These are phyloP conservation scores for Ehretia macrophylla DNA, from an alignment of 257 asterid genomes.

Conservation along the genomic window DNA sequence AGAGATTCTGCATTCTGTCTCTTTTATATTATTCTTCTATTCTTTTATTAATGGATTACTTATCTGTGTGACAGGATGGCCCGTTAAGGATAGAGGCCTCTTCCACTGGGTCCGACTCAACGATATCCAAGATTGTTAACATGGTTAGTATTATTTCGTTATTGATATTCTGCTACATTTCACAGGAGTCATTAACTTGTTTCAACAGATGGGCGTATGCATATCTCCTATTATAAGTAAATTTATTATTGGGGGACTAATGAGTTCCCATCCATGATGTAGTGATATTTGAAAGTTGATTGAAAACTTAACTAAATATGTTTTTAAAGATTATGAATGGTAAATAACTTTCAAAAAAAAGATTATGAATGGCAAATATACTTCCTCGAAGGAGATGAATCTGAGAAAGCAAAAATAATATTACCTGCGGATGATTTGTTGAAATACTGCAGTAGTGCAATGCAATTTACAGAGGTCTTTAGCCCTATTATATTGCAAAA, in stretches of 20 bases:
- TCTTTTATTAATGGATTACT: constrained; percentile 21
- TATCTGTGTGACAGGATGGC: constrained; percentile 67
- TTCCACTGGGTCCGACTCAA: constrained; percentile 91
- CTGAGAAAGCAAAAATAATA: too few relatives aligned
- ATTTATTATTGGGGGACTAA: background rate
- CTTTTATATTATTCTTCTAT: constrained; percentile 5
- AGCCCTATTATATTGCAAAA: too few relatives aligned
- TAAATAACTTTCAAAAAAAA: too few relatives aligned
- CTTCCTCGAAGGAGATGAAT: too few relatives aligned
- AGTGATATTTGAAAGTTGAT: background rate
- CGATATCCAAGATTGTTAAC: constrained; percentile 87
- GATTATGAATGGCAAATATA: too few relatives aligned
- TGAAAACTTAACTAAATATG: too few relatives aligned
- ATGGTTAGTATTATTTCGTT: constrained; percentile 44
- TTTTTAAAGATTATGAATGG: too few relatives aligned
- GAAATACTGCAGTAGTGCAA: too few relatives aligned
- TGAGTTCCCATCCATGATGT: background rate
- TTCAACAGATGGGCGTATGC: background rate
- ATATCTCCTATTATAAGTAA: too few relatives aligned
- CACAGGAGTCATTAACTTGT: background rate
- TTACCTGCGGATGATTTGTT: too few relatives aligned
- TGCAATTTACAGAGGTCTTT: too few relatives aligned
- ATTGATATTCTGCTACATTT: background rate
- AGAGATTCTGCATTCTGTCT: background rate
- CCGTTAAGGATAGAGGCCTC: constrained; percentile 85